Evolutionary conservation across 2,329 filamentous ascomycete genomes (phyloP), one percentile per base, ranked within the genome.

Genomic region (Pestalotiopsis sp.): DNA sequence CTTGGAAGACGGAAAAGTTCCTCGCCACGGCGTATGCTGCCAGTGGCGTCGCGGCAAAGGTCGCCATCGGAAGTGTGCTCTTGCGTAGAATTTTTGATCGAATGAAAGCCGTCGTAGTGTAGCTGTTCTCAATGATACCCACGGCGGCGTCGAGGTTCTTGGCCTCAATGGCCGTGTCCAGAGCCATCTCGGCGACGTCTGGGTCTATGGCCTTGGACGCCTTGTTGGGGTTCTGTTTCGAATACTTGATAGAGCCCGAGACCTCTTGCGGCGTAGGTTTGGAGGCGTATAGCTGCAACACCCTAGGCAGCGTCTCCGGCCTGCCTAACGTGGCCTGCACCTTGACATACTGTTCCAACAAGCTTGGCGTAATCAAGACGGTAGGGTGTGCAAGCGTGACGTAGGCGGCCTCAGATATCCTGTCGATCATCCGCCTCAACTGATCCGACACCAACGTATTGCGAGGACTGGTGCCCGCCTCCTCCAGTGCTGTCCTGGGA

Each of bases 131-230:
- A 67, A 95, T 87, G 66, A 95, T 89, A 67, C 90, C 90, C 57
- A 98, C 87, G 4, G 94, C 92, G 2, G 95, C 87, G 27, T 91
- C 86, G 20, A 99, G 85, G 77, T 97, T 90, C 79, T 92, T 93
- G 67, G 91, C 88, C 62, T 91, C 87, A 74, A 98, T 93, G 56
- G 96, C 95, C 3, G 91, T 88, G 69, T 92, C 87, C 61, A 99
- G 85, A 1, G 95, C 95, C 72, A 85, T 83, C 69, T 92, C 89
- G 27, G 94, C 93, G 9, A 93, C 84, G 3, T 85, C 82, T n/a
- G 86, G 77, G 17, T 93, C 90, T 36, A 98, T 88, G 12, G 94
- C 94, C 75, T 90, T 91, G 67, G 89, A 86, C 59, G 91, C 85
- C 60, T 88, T 86, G 71, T 91, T 90, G 17, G 94, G 91, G 57